Base-by-base conservation (phyloP, 1,284 basidiomycete genomes). In the Phlebopus sp. region DNA sequence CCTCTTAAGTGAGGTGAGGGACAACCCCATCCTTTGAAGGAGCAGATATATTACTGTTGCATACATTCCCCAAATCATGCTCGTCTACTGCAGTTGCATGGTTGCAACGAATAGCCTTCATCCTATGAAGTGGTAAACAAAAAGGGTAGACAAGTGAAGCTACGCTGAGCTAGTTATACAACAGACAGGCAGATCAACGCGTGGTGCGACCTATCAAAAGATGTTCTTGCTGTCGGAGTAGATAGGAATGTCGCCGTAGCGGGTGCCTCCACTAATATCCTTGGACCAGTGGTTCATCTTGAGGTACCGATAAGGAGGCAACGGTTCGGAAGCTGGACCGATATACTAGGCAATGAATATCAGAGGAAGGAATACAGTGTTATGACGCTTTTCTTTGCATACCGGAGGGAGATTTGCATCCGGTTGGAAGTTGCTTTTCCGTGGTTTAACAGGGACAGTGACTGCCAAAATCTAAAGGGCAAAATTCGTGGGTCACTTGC, bases 321-420 rank as follows among this genome's bases (percentile, higher is more conserved):
- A 32, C 25, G 36, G 38, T 21, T 64, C 63, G 7, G 49, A 42
- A 5, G 41, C 37, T 3, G 54, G 41, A n/a, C 48, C 47, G 25
- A 63, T 51, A 41, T 63, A 63, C 62, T 63, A n/a, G 23, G 1
- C 9, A 17, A n/a, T 17, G 27, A 15, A 10, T 15, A n/a, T 37
- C n/a, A 39, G 4, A 34, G 7, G 14, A 27, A 25, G 21, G 13
- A 37, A 14, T 21, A 3, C 14, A 25, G 7, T 25, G 18, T 11
- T 15, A 32, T 13, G 25, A 4, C 6, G 35, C 9, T 2, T 29
- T 29, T 11, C n/a, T 11, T 29, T 9, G 47, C 69, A 50, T 53
- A 76, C 75, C 9, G 74, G 67, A 17, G 79, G 79, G 11, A 77
- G 64, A 51, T 65, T 68, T 4, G 72, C 70, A 44, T 72, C 69